Base-by-base conservation (phyloP, 331 rosid genomes). In the Spiraea crenata region DNA sequence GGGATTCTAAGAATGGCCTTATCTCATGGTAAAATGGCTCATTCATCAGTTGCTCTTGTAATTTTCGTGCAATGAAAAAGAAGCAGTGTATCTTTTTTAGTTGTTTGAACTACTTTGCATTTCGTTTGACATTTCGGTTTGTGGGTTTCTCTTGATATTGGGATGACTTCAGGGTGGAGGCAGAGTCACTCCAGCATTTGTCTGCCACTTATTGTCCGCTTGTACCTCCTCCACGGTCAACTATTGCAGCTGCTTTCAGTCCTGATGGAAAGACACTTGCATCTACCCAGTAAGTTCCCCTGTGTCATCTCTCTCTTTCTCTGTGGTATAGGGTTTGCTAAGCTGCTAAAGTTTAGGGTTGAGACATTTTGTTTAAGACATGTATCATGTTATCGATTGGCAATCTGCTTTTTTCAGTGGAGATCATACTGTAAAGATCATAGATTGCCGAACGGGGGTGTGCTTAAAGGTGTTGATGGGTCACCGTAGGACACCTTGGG, bases 401-500 rank as follows among this genome's bases (percentile, higher is more conserved):
- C 20, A 10, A 64, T 57, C 58, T 82, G 48, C 72, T 77, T 48
- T 60, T 74, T 81, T 80, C 87, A 95, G 99, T 68, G 99, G 98
- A 42, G 99, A 95, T 72, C 99, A 95, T 77, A 95, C 98, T 0
- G 99, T 95, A 66, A 95, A 95, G 83, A 91, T 95, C 59, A 95
- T 95, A 67, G 96, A 89, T 76, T 89, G 93, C 81, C 87, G 73
- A 83, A 87, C 96, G 78, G 98, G 99, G 71, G 84, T 82, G 70
- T 91, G 98, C 88, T 83, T 95, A 71, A 91, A 95, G 87, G 98
- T 91, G 76, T 79, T 95, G 75, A 82, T 73, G 73, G 99, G 98
- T 58, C 98, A 95, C 75, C 83, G 96, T 75, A 89, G 99, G 82
- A 95, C 98, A 3, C 99, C 99, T 64, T 91, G 99, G 98, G 99